A percentile compares a stretch with the other conserved stretches of the same genome.
Conservation (phyloP, 768 basidiomycete genomes). For the Lactifluus rugatus region DNA sequence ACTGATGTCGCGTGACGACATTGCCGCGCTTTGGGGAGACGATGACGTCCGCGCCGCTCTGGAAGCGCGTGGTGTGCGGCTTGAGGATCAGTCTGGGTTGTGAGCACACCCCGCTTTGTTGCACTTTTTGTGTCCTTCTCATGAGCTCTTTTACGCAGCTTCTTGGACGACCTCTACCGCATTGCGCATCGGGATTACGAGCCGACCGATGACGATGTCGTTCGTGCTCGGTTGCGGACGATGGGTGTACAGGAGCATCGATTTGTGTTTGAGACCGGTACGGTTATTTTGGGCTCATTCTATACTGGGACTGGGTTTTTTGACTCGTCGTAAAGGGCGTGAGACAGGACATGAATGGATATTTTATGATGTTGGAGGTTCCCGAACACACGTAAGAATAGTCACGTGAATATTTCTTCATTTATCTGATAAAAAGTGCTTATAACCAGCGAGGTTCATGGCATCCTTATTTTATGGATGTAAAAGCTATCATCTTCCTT, state of each 20-base stretch:
- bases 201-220: slow-evolving; percentile 66
- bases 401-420: not conserved
- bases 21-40: slow-evolving; percentile 62
- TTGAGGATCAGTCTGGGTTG: slow-evolving; percentile 72
- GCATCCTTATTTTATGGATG: slow-evolving; percentile 76
- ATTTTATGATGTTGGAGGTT: slow-evolving; percentile 73
- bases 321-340: not conserved
- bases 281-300: slow-evolving; percentile 8
- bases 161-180: slow-evolving; percentile 7
- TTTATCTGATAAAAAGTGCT: not conserved
- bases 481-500: slow-evolving; percentile 79
- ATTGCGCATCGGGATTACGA: slow-evolving; percentile 22
- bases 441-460: slow-evolving; percentile 31
- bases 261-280: slow-evolving; percentile 57
- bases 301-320: not conserved
- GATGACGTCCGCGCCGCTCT: slow-evolving; percentile 52
- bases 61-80: slow-evolving; percentile 33
- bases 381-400: slow-evolving; percentile 41
- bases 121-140: not conserved
- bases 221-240: slow-evolving; percentile 70
- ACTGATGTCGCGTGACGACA: slow-evolving; percentile 52
- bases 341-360: slow-evolving; percentile 52
- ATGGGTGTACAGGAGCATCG: slow-evolving; percentile 70
- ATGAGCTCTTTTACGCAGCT: not conserved
- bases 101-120: slow-evolving; percentile 31